These are phyloP conservation scores for Pyrrhoderma noxium DNA, from an alignment of 1,284 basidiomycete genomes.

Conservation along the genomic window DNA sequence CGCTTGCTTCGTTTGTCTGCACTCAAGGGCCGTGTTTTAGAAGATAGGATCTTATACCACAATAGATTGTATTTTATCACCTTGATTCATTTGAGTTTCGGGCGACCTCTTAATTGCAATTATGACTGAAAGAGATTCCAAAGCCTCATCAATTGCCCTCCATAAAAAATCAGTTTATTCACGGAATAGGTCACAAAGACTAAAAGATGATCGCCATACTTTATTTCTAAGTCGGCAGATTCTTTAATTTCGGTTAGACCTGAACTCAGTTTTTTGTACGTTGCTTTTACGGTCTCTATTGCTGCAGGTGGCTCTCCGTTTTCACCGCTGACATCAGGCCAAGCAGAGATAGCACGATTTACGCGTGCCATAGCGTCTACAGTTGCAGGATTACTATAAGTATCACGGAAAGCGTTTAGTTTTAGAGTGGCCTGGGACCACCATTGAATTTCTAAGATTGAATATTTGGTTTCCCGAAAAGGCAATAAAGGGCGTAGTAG, in stretches of 20 bases:
- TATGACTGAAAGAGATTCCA: constrained; percentile 60
- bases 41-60: no score
- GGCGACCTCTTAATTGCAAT: constrained; percentile 65
- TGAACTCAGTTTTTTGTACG: constrained; percentile 52
- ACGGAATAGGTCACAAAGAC: background rate
- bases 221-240: constrained; percentile 53
- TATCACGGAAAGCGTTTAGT: constrained; percentile 44
- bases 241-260: constrained; percentile 56
- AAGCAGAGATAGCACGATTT: constrained; percentile 60
- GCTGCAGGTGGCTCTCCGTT: constrained; percentile 61
- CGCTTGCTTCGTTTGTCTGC: constrained; percentile 71
- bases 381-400: constrained; percentile 43
- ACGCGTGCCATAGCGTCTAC: constrained; percentile 59
- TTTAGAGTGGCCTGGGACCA: constrained; percentile 61
- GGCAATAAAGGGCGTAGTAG: constrained; percentile 1
- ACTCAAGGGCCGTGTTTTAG: background rate
- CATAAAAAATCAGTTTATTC: constrained; percentile 9
- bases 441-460: constrained; percentile 31
- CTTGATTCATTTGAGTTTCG: constrained; percentile 45
- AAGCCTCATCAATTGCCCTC: constrained; percentile 62
- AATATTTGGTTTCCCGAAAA: constrained; percentile 13
- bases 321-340: constrained; percentile 47
- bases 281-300: constrained; percentile 52
- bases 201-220: constrained; percentile 43
- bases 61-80: no score